phyloP scores from a whole-genome alignment of 2,329 filamentous ascomycete genomes.

The Venturia nashicola region DNA sequence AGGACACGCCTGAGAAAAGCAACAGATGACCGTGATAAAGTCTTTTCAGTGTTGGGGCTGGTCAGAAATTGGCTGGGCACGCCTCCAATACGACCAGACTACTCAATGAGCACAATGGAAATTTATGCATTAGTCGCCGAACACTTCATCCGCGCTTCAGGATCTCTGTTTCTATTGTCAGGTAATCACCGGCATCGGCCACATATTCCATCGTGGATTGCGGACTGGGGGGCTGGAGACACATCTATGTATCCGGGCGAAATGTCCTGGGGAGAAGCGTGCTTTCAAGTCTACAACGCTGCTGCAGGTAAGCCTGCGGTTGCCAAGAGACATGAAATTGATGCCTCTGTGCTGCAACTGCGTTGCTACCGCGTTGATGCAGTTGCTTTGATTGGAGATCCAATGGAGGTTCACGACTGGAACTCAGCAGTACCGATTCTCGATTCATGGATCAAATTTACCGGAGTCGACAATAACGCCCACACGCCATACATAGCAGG shows the following conservation, averaged over 20 bases:
- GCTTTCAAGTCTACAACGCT: neutral
- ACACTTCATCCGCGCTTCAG: neutral
- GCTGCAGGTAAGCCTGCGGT: neutral
- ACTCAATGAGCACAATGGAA: neutral
- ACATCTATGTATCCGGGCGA: neutral
- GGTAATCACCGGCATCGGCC: neutral
- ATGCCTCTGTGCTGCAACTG: too few species aligned
- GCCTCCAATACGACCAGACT: neutral
- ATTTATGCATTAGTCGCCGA: neutral
- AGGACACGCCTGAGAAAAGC: neutral
- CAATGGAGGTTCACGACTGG: neutral
- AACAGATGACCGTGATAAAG: neutral
- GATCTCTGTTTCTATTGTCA: neutral
- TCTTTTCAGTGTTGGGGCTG: neutral
- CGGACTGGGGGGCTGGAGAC: neutral
- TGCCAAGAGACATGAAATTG: too few species aligned
- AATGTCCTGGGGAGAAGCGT: neutral
- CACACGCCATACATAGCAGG: neutral
- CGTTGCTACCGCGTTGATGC: neutral
- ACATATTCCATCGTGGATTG: neutral
- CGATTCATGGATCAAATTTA: neutral
- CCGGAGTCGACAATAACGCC: neutral
- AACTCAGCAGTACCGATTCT: neutral
- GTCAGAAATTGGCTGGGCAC: neutral
- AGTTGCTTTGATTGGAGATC: neutral